Percentiles rank a stretch among this genome's conserved stretches.
Conservation (phyloP, 2,329 filamentous ascomycete species). For the Alternaria sp. region DNA sequence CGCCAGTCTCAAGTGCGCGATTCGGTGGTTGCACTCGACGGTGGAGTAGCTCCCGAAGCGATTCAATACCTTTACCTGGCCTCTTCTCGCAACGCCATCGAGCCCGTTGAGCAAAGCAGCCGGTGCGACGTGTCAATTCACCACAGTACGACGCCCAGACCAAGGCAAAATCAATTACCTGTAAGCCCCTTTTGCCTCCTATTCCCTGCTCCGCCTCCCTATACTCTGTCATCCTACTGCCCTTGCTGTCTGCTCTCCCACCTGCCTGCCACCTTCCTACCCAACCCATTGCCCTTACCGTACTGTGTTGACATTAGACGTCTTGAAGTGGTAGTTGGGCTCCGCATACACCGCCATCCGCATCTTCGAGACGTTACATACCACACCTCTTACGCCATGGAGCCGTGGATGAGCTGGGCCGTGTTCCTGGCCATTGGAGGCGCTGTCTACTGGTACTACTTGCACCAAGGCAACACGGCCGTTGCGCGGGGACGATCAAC, state of each 20-base stretch:
- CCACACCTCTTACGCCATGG: constrained; percentile 32
- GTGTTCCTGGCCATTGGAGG: constrained; percentile 43
- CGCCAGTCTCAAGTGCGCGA: constrained; percentile 11
- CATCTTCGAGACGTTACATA: constrained; percentile 2
- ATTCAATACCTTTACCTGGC: constrained; percentile 35
- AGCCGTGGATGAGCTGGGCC: constrained; percentile 48
- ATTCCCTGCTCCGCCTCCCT: constrained; percentile 27
- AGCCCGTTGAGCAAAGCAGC: constrained; percentile 16
- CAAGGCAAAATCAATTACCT: constrained; percentile 18
- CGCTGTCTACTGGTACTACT: constrained; percentile 43
- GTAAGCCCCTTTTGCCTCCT: constrained; percentile 16
- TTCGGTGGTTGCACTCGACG: constrained; percentile 22
- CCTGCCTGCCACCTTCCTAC: not conserved
- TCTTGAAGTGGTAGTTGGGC: not conserved
- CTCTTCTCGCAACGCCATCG: constrained; percentile 29
- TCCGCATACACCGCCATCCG: constrained; percentile 8
- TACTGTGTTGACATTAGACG: constrained; percentile 5
- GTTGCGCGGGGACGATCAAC: constrained; percentile 42
- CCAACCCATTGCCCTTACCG: not conserved
- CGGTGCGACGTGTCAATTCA: constrained; percentile 20
- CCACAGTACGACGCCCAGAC: constrained; percentile 17
- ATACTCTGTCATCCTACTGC: constrained; percentile 14
- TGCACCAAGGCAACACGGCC: constrained; percentile 32
- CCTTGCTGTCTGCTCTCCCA: not conserved
- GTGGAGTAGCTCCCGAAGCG: constrained; percentile 30